Evolutionary conservation across 306 rosid species (phyloP), one percentile per base, ranked within the genome.

Genomic region (Hippophae gyantsensis): DNA sequence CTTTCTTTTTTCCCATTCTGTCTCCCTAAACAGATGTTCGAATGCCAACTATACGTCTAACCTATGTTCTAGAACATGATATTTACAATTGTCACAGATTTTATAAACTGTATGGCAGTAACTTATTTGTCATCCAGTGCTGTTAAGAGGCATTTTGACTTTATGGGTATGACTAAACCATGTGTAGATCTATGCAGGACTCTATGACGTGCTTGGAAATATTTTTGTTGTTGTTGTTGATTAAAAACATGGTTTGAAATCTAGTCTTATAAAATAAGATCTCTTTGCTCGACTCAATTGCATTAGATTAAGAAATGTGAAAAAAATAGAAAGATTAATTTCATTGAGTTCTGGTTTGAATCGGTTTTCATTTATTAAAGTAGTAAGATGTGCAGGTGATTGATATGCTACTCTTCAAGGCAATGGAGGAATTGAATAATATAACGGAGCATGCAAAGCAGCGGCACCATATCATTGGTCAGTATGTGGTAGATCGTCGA

Each of bases 401-500:
- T 58, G 99, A 92, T 60, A 80, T 92, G 88, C 82, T 92, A 77
- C 75, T 92, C 49, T 86, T 92, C 88, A 92, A 92, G 81, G 99
- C 76, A 58, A 58, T 63, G 70, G 99, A 88, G 77, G 99, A 88
- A 88, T 81, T 92, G 64, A 76, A 68, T 49, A 86, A 85, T 74
- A 67, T 92, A 44, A 78, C 76, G 60, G 73, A 92, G 58, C 96
- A 88, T 66, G 84, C 96, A 66, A 88, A 92, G 93, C 96, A 88
- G 68, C 86, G 96, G 65, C 99, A 92, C 73, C 99, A 92, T 74
- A 76, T 88, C 50, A 65, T 92, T 62, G 99, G 99, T 50, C 99
- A 82, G 72, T 92, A 88, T 18, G 96, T 92, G 69, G 79, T 85
- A 1, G 86, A 86, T 64, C 5, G 38, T 32, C 75, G 50, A 1